Evolutionary conservation across 2,329 filamentous ascomycete genomes (phyloP), one percentile per base, ranked within the genome.

Genomic region (Ramularia collo-cygni): DNA sequence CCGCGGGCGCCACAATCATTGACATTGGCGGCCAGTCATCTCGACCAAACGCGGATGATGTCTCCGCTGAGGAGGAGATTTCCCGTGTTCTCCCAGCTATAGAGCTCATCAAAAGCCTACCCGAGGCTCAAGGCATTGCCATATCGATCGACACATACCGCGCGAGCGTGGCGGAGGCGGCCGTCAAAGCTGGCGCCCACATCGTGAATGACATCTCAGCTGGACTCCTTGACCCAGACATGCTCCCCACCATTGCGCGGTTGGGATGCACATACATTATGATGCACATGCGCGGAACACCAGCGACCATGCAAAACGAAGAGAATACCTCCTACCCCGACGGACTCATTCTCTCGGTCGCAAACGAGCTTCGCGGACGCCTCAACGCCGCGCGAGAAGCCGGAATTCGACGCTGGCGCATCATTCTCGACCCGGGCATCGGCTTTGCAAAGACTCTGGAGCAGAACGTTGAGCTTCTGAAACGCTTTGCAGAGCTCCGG

Each of bases 1-100:
- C 66, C 28, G 68, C 71, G 6, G 88, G 89, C 24, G 86, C 85
- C 10, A 83, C 80, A 9, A 89, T 96, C 49, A 79, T 96, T 52
- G 92, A 98, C 60, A 72, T 98, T 28, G 92, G 92, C 40, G 92
- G 92, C 12, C 89, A 95, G 67, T 95, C 89, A 24, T 95, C 88
- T 12, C 81, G 89, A 1, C 92, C 92, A 0, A 76, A 79, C 15
- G 78, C 85, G 0, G 66, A 71, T 1, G 76, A 86, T 50, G 74
- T 94, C 38, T 71, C 78, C 9, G 71, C 75, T 4, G 71, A 79
- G 6, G 85, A 93, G 63, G 92, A 98, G 63, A 68, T 84, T 10
- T 62, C 73, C 8, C 84, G 92, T 8, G 76, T 96, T 8, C 63
- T 95, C 4, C 89, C 90, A 0, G 80, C 79, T n/a, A 79, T 98